Percentiles rank a stretch among this genome's conserved stretches.
phyloP scores from a whole-genome alignment of 345 rosid genomes.

The Syzygium aromaticum region DNA sequence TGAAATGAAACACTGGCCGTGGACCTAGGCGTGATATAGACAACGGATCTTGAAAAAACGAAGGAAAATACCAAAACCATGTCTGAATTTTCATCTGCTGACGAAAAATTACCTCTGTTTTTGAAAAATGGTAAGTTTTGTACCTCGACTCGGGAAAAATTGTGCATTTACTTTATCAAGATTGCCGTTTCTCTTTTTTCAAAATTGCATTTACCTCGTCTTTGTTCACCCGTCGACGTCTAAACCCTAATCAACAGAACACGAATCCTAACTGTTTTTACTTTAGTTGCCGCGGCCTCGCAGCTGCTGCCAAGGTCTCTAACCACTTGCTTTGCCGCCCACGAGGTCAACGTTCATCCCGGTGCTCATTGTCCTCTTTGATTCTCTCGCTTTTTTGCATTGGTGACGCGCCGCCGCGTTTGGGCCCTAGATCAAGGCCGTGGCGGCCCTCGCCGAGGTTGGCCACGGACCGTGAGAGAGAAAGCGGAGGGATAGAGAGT shows the following conservation, averaged over 20 bases:
- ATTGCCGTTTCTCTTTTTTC: rapidly evolving
- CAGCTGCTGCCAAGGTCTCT: too few species aligned
- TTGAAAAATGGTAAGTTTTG: background rate
- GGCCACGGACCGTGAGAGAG: background rate
- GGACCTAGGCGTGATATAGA: background rate
- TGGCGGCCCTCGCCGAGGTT: background rate
- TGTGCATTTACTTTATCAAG: rapidly evolving
- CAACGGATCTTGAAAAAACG: background rate
- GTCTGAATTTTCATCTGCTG: background rate
- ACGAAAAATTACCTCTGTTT: background rate
- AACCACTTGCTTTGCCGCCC: background rate
- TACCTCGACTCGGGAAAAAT: background rate
- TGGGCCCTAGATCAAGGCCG: background rate
- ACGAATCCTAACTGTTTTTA: rapidly evolving
- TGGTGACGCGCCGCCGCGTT: rapidly evolving
- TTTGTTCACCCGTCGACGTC: rapidly evolving
- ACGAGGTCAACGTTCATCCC: too few species aligned
- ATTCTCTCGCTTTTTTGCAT: background rate
- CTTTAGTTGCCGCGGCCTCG: too few species aligned
- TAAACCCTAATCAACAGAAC: rapidly evolving
- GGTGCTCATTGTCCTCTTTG: background rate
- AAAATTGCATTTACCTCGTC: background rate
- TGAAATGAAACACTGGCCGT: background rate
- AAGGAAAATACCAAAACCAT: background rate
- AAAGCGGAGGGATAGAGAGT: background rate